These are phyloP conservation scores for Ceratocystis albifundus DNA, from an alignment of 2,329 filamentous ascomycete genomes.

Conservation along the genomic window DNA sequence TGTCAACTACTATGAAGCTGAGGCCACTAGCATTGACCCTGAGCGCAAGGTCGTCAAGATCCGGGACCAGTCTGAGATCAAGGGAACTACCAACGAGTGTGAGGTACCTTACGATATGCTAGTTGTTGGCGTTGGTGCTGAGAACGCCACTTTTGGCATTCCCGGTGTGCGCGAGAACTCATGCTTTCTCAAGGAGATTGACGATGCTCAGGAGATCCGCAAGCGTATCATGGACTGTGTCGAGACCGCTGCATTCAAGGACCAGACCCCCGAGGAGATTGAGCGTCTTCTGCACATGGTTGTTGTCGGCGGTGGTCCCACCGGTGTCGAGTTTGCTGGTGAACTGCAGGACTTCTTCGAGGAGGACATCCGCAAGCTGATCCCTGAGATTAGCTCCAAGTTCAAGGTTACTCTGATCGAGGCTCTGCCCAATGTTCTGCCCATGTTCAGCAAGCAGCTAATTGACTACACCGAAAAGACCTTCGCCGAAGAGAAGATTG, in stretches of 20 bases:
- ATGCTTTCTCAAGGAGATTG: conserved; percentile 97
- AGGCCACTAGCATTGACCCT: conserved; percentile 89
- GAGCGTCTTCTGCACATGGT: conserved; percentile 97
- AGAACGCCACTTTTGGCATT: conserved; percentile 98
- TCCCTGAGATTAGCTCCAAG: conserved; percentile 85
- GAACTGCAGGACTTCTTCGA: conserved; percentile 99
- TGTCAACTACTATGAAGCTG: conserved; percentile 96
- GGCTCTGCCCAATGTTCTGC: conserved; percentile 88
- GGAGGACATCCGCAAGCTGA: conserved; percentile 93
- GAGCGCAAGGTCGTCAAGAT: conserved; percentile 81
- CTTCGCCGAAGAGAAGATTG: conserved; percentile 96
- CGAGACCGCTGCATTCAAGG: conserved; percentile 97
- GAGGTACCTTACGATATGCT: conserved; percentile 98
- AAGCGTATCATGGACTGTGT: conserved; percentile 99
- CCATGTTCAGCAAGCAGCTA: conserved; percentile 97
- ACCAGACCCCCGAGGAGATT: conserved; percentile 75
- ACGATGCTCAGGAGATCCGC: conserved; percentile 87
- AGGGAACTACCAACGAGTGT: conserved; percentile 67
- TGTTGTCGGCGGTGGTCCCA: conserved; percentile 83
- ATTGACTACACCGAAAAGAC: conserved; percentile 99
- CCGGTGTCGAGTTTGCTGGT: conserved; percentile 95
- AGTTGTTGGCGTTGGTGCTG: conserved; percentile 89
- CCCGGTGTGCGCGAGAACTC: conserved; percentile 89
- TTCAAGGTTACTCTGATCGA: conserved; percentile 98
- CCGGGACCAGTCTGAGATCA: conserved; percentile 84